Base-by-base conservation (phyloP, 768 basidiomycete species). In the Artomyces pyxidatus region DNA sequence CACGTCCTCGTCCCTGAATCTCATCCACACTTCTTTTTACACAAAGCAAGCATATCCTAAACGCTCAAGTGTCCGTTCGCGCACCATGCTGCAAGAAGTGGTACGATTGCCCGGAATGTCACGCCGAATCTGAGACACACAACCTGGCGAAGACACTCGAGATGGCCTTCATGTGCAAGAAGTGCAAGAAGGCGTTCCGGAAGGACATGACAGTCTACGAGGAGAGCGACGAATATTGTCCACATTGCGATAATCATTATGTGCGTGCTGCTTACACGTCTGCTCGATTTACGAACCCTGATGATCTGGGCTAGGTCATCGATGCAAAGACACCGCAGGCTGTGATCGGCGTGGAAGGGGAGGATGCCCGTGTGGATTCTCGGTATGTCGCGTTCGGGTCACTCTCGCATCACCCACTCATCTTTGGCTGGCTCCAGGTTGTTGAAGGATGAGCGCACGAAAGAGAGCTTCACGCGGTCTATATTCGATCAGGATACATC, bases 211-310 rank as follows among this genome's bases (percentile, higher is more conserved):
- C 73, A 0, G 67, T 65, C 6, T 98, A 90, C 60, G 95, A 98
- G 59, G 95, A 99, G 64, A 92, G 91, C 61, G 94, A 98, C 63
- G 96, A 99, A 67, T 98, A 84, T 63, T 98, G 96, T 63, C 96
- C 95, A 0, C 87, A 96, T 66, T 97, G 96, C 62, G 96, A 97
- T 67, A 98, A 98, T 63, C 94, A 94, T 63, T 99, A 94, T 64
- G 96, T 95, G 62, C 59, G 87, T 72, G n/a, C 35, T 30, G 30
- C 29, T 19, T 37, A 16, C 27, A 21, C 21, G 22, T 16, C 23
- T 40, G 10, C 12, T 22, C 42, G 4, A 27, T 8, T 43, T 32
- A 21, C 16, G 10, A n/a, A 10, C 51, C 11, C 14, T 22, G 6
- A 6, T 8, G 30, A 45, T 19, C 37, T 28, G 1, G n/a, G 26